Evolutionary conservation across 2,329 filamentous ascomycete genomes (phyloP).

Genomic region (Trichophyton equinum): DNA sequence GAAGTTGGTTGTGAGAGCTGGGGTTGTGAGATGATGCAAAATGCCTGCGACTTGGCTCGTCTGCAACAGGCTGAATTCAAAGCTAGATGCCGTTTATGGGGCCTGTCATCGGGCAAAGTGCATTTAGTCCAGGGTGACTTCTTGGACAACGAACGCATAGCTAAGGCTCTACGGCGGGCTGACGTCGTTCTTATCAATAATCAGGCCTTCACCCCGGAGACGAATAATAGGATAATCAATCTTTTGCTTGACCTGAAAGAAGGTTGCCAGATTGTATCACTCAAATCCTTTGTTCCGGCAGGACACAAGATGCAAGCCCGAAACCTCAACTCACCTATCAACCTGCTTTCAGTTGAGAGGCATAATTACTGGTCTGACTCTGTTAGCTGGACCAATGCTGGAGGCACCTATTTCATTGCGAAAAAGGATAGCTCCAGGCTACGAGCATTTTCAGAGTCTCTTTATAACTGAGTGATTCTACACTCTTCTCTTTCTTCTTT

Average conservation of each 20-base stretch:
- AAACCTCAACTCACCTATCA: slow-evolving; percentile 69
- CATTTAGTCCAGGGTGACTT: slow-evolving; percentile 75
- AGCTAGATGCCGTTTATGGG: slow-evolving; percentile 81
- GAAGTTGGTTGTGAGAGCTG: slow-evolving; percentile 90
- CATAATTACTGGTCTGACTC: slow-evolving; percentile 55
- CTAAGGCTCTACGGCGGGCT: slow-evolving; percentile 62
- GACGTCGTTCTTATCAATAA: slow-evolving; percentile 98
- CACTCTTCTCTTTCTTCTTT: background rate
- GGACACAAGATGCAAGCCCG: slow-evolving; percentile 60
- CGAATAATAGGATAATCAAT: slow-evolving; percentile 73
- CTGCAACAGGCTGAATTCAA: slow-evolving; percentile 71
- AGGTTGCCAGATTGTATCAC: slow-evolving; percentile 76
- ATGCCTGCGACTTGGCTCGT: slow-evolving; percentile 69
- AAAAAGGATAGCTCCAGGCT: slow-evolving; percentile 54
- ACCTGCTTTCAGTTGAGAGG: slow-evolving; percentile 64
- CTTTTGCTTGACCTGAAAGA: slow-evolving; percentile 90
- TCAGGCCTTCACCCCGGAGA: slow-evolving; percentile 77
- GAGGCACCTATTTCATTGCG: slow-evolving; percentile 79
- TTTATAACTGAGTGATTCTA: background rate
- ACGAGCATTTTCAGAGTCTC: slow-evolving; percentile 30
- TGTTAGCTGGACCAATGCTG: slow-evolving; percentile 83
- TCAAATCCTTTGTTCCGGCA: slow-evolving; percentile 80
- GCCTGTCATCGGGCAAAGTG: slow-evolving; percentile 66
- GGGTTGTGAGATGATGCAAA: slow-evolving; percentile 93
- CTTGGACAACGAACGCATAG: slow-evolving; percentile 56